phyloP scores from a whole-genome alignment of 352 stramenopile species.

The Phytophthora pini region DNA sequence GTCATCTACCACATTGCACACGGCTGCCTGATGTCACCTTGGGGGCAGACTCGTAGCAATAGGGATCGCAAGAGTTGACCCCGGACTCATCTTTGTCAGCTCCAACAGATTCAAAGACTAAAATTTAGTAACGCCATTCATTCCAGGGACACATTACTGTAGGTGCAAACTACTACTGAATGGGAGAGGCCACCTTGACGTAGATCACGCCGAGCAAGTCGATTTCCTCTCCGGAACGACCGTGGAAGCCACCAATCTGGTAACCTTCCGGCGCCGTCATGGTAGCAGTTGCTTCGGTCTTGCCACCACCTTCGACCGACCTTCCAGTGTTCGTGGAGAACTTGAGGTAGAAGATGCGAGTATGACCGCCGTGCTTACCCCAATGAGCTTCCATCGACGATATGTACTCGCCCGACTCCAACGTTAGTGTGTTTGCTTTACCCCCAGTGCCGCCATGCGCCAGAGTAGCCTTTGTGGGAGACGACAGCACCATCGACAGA shows the following conservation, averaged over 20 bases:
- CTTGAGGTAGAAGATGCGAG: slow-evolving; percentile 49
- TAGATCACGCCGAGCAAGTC: slow-evolving; percentile 36
- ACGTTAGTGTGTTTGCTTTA: slow-evolving; percentile 24
- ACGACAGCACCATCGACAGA: slow-evolving; percentile 32
- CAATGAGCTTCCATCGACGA: slow-evolving; percentile 46
- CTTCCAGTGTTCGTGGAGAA: slow-evolving; percentile 34
- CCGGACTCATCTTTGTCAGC: slow-evolving; percentile 25
- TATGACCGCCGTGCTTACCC: slow-evolving; percentile 35
- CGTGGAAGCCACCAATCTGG: slow-evolving; percentile 52
- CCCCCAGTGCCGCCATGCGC: slow-evolving; percentile 35
- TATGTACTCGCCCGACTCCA: slow-evolving; percentile 42
- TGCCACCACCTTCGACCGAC: slow-evolving; percentile 23
- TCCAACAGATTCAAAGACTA: slow-evolving; percentile 5
- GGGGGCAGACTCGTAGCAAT: slow-evolving; percentile 19
- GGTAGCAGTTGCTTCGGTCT: slow-evolving; percentile 33
- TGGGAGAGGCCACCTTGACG: background rate
- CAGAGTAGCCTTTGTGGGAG: slow-evolving; percentile 26
- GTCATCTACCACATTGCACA: slow-evolving; percentile 24
- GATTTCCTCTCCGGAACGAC: slow-evolving; percentile 39
- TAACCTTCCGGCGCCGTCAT: slow-evolving; percentile 43
- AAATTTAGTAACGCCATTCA: too few relatives aligned
- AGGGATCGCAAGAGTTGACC: slow-evolving; percentile 20
- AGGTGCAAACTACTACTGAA: background rate
- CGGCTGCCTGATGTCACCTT: background rate
- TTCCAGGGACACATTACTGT: too few relatives aligned